Percentiles rank a stretch among this genome's conserved stretches.
Evolutionary conservation across 495 filamentous ascomycete species (phyloP).

Genomic region (Talaromyces ruber): DNA sequence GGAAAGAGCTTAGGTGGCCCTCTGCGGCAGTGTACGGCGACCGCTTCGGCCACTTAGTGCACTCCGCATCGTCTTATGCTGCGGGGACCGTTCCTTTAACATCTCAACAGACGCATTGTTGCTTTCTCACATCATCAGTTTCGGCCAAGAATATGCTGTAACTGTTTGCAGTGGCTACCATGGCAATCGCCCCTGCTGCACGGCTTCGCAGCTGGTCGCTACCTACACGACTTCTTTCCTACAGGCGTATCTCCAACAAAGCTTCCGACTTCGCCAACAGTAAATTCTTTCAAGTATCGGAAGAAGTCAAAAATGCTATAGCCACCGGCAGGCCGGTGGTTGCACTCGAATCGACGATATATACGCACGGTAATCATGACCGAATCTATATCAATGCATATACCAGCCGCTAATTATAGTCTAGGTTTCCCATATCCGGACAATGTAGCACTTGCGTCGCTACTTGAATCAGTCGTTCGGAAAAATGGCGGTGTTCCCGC

Average conservation of each 20-base stretch:
- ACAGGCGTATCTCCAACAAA: not conserved
- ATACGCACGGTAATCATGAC: slow-evolving; percentile 56
- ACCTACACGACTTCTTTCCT: not conserved
- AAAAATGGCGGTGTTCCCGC: slow-evolving; percentile 82
- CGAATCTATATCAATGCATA: not conserved
- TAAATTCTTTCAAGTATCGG: slow-evolving; percentile 63
- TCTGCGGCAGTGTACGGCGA: slow-evolving; percentile 22
- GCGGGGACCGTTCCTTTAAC: slow-evolving; percentile 3
- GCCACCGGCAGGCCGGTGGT: slow-evolving; percentile 69
- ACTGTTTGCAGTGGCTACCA: slow-evolving; percentile 7
- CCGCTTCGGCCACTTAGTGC: slow-evolving; percentile 25
- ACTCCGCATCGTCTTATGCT: slow-evolving; percentile 25
- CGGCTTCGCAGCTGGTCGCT: slow-evolving; percentile 12
- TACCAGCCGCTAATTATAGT: slow-evolving; percentile 20
- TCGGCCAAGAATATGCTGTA: not conserved
- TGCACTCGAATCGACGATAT: slow-evolving; percentile 87
- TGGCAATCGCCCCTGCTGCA: slow-evolving; percentile 22
- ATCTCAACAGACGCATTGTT: not conserved
- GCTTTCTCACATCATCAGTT: not conserved
- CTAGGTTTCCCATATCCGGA: slow-evolving; percentile 79
- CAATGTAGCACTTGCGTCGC: slow-evolving; percentile 58
- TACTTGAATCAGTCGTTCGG: slow-evolving; percentile 70
- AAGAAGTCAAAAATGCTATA: slow-evolving; percentile 73
- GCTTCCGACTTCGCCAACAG: slow-evolving; percentile 16
- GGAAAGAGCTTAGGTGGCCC: slow-evolving; percentile 39